Base-by-base conservation (phyloP, 1,139 yeast genomes). In the Entelexis paramagnoliae region DNA sequence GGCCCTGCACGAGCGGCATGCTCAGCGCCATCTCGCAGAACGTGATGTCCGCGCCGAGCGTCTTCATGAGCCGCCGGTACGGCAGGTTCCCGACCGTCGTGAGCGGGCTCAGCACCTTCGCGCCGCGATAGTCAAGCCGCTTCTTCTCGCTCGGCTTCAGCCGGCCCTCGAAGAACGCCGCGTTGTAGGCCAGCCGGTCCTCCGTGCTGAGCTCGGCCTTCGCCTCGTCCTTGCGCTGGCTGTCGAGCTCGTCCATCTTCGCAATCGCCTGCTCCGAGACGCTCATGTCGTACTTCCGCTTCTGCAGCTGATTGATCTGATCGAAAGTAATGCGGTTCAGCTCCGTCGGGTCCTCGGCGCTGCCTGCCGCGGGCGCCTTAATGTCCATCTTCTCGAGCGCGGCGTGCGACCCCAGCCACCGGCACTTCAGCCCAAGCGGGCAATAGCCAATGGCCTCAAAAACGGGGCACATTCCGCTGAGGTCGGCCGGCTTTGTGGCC, bases 81-180 rank as follows among this genome's bases (percentile, higher is more conserved):
- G 99, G 98, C 62, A 93, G 73, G 66, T 91, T 91, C 32, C 99
- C 99, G 8, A 93, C 98, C 0, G 99, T 91, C 22, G 99, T 93
- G 58, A 91, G 75, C 2, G 99, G 99, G 1, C 96, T 87, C 13
- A 91, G 83, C 55, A 91, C 88, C 66, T 87, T 89, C 56, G 93
- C 91, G 39, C 79, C 71, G 49, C 74, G 71, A 50, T 85, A 74
- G 63, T 87, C 72, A 45, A 93, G 67, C 55, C 69, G 75, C 66
- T 82, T 84, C 77, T 91, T 91, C 66, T 91, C 97, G n/a, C 77
- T 70, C 0, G 86, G 75, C 61, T 78, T 79, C 66, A 81, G 78
- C n/a, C 89, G 82, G 1, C 93, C 76, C 63, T 89, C 96, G 51
- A 78, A 71, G 63, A 79, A 91, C 14, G 75, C 69, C n/a, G 79